Evolutionary conservation across 2,329 filamentous ascomycete genomes (phyloP), one percentile per base, ranked within the genome.

Genomic region (Microcera coccophila): DNA sequence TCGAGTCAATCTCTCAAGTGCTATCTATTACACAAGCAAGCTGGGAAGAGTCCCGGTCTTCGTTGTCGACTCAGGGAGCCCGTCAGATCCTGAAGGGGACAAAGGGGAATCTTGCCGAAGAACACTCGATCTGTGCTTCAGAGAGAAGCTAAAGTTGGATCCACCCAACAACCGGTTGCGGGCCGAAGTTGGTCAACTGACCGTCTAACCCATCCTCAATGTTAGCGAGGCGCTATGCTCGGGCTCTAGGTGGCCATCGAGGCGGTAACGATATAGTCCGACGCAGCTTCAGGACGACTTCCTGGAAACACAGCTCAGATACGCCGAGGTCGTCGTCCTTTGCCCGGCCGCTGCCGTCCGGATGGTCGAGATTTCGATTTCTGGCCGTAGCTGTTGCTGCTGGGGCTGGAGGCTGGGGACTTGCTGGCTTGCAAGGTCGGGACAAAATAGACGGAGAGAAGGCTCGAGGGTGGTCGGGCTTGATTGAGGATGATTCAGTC

Each of bases 331-430:
- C 37, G 34, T 34, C 38, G 26, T 39, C 39, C 29, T 36, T 42
- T n/a, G 41, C 15, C 18, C 33, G 16, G 15, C 24, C 48, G 8
- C 38, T 28, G 16, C 36, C 46, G 26, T 19, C 45, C 10, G 50
- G 50, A 36, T 63, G 59, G 60, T 57, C 59, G 7, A 50, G 65
- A 4, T 52, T 59, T 18, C 62, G 59, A 3, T 65, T 71, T 3
- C 50, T 69, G 20, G 64, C 60, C 14, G 55, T 71, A 19, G 69
- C 68, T n/a, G 54, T 58, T 4, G 64, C 58, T 2, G 65, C 71
- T 14, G 68, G 67, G 11, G 48, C 66, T 37, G 39, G 65, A 33
- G 71, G 70, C 17, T 74, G 69, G 69, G 65, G 66, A 3, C 41
- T 68, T 17, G 67, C 70, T 7, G 59, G 60, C 22, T 56, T 55